Conservation (phyloP, 345 rosid species). For the Jatropha curcas region DNA sequence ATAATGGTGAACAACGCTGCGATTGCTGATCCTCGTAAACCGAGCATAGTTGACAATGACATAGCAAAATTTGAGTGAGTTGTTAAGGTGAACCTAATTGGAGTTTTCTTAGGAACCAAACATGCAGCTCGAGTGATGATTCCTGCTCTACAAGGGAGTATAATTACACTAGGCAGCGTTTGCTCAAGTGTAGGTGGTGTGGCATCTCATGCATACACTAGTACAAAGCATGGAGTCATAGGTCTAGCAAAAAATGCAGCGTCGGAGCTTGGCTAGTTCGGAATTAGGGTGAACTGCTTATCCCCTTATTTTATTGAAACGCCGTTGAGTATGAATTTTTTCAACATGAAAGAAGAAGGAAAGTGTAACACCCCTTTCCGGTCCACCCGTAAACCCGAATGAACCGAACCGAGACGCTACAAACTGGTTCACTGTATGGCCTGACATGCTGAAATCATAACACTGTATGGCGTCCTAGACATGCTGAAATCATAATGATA, state of each 20-base stretch:
- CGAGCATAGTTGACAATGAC: neutral
- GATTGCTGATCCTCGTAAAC: neutral
- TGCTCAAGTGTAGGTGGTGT: neutral
- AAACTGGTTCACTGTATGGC: too few species aligned
- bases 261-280: slow-evolving; percentile 11
- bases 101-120: slow-evolving; percentile 28
- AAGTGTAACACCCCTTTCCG: too few species aligned
- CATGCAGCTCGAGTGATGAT: slow-evolving; percentile 33
- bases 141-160: slow-evolving; percentile 21
- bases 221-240: slow-evolving; percentile 1
- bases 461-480: too few species aligned
- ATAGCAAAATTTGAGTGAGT: slow-evolving; percentile 16
- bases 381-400: too few species aligned
- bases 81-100: slow-evolving; percentile 14
- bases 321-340: neutral
- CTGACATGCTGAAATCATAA: too few species aligned
- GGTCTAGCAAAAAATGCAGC: slow-evolving; percentile 11
- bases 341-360: neutral
- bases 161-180: slow-evolving; percentile 7
- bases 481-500: too few species aligned
- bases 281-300: slow-evolving; percentile 23
- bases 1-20: slow-evolving; percentile 37
- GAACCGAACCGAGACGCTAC: too few species aligned
- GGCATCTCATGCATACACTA: neutral
- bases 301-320: slow-evolving; percentile 15